Percentiles rank a stretch among this genome's conserved stretches.
These are phyloP conservation scores for Edaphochlamys debaryana DNA, from an alignment of 139 green algal species.

Conservation along the genomic window DNA sequence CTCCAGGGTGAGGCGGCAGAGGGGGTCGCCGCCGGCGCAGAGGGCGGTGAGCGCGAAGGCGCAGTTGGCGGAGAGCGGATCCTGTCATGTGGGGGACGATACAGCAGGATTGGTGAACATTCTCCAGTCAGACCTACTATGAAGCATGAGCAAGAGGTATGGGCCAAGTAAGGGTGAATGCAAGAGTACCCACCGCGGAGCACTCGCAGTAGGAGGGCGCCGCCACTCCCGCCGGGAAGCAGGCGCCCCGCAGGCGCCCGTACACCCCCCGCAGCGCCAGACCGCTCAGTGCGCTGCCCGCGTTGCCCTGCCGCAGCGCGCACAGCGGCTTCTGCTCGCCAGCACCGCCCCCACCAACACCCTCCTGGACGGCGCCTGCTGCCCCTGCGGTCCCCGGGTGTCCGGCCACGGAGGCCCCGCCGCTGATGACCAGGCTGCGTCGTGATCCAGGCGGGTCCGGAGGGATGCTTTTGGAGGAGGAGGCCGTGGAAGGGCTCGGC, in stretches of 20 bases:
- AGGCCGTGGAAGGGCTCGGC: no score
- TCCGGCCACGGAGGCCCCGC: no score
- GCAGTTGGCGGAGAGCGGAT: slow-evolving; percentile 33
- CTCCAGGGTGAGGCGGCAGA: slow-evolving; percentile 36
- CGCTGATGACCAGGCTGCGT: no score
- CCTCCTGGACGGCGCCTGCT: no score
- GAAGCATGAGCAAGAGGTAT: not conserved
- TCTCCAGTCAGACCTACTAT: not conserved
- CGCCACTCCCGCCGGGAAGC: slow-evolving; percentile 5
- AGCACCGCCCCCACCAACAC: no score
- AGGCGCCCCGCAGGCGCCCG: slow-evolving; percentile 8
- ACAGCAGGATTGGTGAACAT: not conserved
- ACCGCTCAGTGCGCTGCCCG: no score
- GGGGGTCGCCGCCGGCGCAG: slow-evolving; percentile 24
- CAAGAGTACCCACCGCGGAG: not conserved
- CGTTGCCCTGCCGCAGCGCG: no score
- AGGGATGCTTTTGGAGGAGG: no score
- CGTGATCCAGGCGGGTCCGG: no score
- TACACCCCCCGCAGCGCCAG: not conserved
- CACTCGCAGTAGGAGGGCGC: slow-evolving; percentile 31
- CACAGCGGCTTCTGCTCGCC: not conserved
- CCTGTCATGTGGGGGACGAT: not conserved
- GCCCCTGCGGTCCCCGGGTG: no score
- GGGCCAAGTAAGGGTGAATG: not conserved
- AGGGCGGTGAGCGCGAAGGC: slow-evolving; percentile 26